phyloP scores from a whole-genome alignment of 768 basidiomycete genomes.

The Hydnomerulius pinastri region DNA sequence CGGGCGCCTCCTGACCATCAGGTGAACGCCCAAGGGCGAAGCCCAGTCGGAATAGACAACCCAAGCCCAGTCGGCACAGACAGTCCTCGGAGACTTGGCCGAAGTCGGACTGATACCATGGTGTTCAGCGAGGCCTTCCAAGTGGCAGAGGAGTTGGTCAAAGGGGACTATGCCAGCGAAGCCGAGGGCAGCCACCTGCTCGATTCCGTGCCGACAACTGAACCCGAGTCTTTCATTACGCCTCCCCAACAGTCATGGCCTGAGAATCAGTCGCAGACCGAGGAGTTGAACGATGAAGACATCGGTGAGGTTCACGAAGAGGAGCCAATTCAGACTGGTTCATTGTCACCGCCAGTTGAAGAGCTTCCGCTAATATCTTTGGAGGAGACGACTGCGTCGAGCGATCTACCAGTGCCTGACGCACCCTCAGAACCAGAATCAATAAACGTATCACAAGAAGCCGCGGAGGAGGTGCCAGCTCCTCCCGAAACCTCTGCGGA shows the following conservation, averaged over 20 bases:
- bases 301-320: constrained; percentile 18
- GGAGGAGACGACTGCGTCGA: constrained; percentile 10
- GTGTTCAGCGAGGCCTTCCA: constrained; percentile 52
- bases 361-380: constrained; percentile 28
- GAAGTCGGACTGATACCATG: constrained; percentile 75
- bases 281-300: constrained; percentile 27
- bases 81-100: constrained; percentile 49
- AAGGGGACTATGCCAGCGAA: constrained; percentile 9
- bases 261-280: constrained; percentile 13
- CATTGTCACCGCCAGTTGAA: constrained; percentile 32
- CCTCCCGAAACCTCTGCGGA: constrained; percentile 2
- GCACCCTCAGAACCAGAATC: constrained; percentile 1
- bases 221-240: constrained; percentile 10
- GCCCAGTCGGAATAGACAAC: constrained; percentile 24
- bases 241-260: constrained; percentile 13
- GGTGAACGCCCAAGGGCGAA: constrained; percentile 16
- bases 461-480: too few relatives aligned
- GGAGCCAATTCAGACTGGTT: constrained; percentile 16
- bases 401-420: neutral
- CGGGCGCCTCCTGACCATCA: constrained; percentile 5
- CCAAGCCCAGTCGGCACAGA: constrained; percentile 24
- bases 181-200: constrained; percentile 7
- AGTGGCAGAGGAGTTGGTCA: constrained; percentile 41
- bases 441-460: neutral
- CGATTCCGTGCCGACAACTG: constrained; percentile 8